Percentiles rank a stretch among this genome's conserved stretches.
Conservation (phyloP, 2,329 filamentous ascomycete species). For the Ascosphaera pollenicola region DNA sequence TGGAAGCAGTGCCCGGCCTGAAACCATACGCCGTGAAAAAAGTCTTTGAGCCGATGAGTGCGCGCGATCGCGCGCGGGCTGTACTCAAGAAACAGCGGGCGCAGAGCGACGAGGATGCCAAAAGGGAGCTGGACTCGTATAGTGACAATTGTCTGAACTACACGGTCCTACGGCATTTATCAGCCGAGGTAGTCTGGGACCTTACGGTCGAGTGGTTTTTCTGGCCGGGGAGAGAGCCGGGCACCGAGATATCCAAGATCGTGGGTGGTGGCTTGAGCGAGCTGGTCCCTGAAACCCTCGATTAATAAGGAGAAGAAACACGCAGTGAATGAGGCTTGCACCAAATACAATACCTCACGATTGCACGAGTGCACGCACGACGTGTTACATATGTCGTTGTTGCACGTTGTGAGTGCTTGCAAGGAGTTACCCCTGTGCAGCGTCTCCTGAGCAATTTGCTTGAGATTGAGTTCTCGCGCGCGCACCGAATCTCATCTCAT, state of each 20-base stretch:
- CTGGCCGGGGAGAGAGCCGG: slow-evolving; percentile 8
- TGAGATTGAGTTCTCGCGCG: too few species aligned
- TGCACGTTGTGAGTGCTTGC: too few species aligned
- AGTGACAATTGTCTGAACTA: slow-evolving; percentile 7
- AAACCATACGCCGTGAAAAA: slow-evolving; percentile 8
- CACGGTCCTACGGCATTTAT: slow-evolving; percentile 11
- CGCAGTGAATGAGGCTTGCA: too few species aligned
- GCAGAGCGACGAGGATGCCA: neutral
- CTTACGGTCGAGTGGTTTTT: slow-evolving; percentile 16
- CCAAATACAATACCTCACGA: too few species aligned
- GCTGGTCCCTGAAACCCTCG: neutral
- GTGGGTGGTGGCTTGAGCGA: slow-evolving; percentile 1
- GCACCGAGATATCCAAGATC: slow-evolving; percentile 3
- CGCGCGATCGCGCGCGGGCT: neutral
- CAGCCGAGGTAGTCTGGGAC: slow-evolving; percentile 13
- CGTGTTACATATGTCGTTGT: too few species aligned
- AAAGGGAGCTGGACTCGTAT: slow-evolving; percentile 3
- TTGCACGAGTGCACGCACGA: too few species aligned
- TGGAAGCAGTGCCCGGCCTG: slow-evolving; percentile 14
- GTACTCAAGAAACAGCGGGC: neutral
- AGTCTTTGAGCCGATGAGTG: slow-evolving; percentile 5
- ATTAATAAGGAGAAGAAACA: neutral
- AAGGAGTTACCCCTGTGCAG: too few species aligned
- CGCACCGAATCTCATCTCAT: too few species aligned
- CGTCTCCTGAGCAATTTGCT: too few species aligned